A percentile compares a stretch with the other conserved stretches of the same genome.
These are phyloP conservation scores for Colletotrichum truncatum DNA, from an alignment of 2,329 filamentous ascomycete genomes.

Conservation along the genomic window DNA sequence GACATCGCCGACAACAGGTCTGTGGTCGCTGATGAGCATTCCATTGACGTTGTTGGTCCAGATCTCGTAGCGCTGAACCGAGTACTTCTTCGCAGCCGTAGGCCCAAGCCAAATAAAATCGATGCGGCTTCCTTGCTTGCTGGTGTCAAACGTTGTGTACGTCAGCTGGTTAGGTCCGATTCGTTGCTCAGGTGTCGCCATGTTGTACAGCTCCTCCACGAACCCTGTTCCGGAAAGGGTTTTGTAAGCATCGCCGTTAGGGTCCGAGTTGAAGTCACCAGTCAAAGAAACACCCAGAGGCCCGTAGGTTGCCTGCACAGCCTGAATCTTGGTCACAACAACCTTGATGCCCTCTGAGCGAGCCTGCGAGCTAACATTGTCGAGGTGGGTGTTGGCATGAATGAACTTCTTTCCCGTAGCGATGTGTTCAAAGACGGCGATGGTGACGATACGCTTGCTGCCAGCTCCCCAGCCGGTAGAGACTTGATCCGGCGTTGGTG, in stretches of 20 bases:
- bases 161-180: conserved; percentile 53
- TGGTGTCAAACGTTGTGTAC: conserved; percentile 68
- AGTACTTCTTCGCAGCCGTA: conserved; percentile 43
- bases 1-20: conserved; percentile 72
- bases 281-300: conserved; percentile 51
- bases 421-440: conserved; percentile 54
- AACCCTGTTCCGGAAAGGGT: conserved; percentile 37
- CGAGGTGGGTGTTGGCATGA: conserved; percentile 63
- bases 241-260: conserved; percentile 42
- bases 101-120: conserved; percentile 70
- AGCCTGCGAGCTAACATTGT: conserved; percentile 53
- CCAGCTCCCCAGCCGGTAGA: conserved; percentile 67
- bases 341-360: conserved; percentile 55
- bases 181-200: conserved; percentile 32
- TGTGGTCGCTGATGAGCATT: conserved; percentile 72
- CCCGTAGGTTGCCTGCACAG: conserved; percentile 28
- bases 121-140: conserved; percentile 60
- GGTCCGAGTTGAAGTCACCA: conserved; percentile 62
- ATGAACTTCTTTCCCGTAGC: conserved; percentile 48
- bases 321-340: conserved; percentile 46
- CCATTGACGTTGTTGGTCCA: conserved; percentile 56
- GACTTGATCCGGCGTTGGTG: conserved; percentile 63
- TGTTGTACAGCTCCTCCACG: conserved; percentile 46
- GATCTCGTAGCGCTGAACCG: conserved; percentile 64
- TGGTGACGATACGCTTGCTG: conserved; percentile 56